Conservation (phyloP, 352 stramenopile genomes). For the Aphanomyces astaci region DNA sequence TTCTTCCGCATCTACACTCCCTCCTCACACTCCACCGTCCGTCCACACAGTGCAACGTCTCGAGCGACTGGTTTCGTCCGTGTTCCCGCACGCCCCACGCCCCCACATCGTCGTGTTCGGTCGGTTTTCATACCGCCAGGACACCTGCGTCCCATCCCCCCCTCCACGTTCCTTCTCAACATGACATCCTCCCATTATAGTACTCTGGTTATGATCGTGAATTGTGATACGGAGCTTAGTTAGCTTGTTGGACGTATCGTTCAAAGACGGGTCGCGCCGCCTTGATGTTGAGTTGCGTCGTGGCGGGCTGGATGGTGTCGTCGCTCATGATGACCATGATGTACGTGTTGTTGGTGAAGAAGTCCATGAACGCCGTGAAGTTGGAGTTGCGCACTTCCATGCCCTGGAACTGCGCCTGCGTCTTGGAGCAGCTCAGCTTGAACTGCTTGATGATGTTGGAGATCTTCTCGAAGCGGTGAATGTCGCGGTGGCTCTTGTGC, state of each 20-base stretch:
- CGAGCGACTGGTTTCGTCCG: not conserved
- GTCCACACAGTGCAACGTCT: not conserved
- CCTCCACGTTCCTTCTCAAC: not conserved
- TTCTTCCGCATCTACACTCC: too few species aligned
- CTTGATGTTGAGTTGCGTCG: slow-evolving; percentile 96
- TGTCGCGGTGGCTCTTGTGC: slow-evolving; percentile 88
- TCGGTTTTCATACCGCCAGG: not conserved
- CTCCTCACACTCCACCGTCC: too few species aligned
- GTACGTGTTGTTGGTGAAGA: slow-evolving; percentile 97
- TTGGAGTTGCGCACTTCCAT: slow-evolving; percentile 97
- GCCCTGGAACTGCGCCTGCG: slow-evolving; percentile 95
- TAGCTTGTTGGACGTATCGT: slow-evolving; percentile 91
- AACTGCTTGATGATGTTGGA: slow-evolving; percentile 99
- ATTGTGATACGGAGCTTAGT: too few species aligned
- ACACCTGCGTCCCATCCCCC: not conserved
- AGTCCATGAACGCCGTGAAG: slow-evolving; percentile 98
- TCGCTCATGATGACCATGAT: slow-evolving; percentile 98
- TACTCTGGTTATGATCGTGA: not conserved
- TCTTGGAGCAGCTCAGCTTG: slow-evolving; percentile 98
- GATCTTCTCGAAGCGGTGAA: slow-evolving; percentile 99
- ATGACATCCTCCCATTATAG: not conserved
- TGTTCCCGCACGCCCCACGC: not conserved
- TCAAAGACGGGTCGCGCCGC: slow-evolving; percentile 93
- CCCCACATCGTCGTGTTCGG: not conserved
- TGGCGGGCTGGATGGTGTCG: slow-evolving; percentile 86